A percentile compares a stretch with the other conserved stretches of the same genome.
phyloP scores from a whole-genome alignment of 495 filamentous ascomycete species.

The Hyaloscypha hepaticicola region DNA sequence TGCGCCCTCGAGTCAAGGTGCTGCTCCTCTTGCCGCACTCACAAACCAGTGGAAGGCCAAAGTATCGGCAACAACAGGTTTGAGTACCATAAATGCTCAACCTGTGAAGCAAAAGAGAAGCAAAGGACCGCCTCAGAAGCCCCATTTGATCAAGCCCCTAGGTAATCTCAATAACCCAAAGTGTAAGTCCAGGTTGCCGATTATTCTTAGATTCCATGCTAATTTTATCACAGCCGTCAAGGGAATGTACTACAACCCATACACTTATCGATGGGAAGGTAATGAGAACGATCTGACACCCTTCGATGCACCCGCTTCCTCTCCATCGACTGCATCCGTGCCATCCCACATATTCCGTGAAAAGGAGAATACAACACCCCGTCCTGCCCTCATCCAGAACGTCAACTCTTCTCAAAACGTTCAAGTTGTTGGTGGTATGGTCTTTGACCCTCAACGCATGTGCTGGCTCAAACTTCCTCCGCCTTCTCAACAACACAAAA shows the following conservation, averaged over 20 bases:
- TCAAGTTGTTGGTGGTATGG: constrained; percentile 91
- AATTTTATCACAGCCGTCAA: constrained; percentile 61
- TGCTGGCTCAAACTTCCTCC: constrained; percentile 76
- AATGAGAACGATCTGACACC: constrained; percentile 80
- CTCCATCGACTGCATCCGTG: constrained; percentile 46
- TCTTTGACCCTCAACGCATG: constrained; percentile 96
- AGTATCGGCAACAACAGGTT: constrained; percentile 54
- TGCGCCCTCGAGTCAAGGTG: constrained; percentile 41
- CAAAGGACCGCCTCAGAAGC: constrained; percentile 59
- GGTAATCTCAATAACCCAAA: constrained; percentile 62
- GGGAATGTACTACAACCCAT: constrained; percentile 93
- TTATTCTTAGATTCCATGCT: not conserved
- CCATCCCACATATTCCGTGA: constrained; percentile 47
- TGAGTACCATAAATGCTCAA: constrained; percentile 33
- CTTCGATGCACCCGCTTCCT: constrained; percentile 60
- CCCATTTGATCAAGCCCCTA: constrained; percentile 70
- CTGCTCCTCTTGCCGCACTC: constrained; percentile 58
- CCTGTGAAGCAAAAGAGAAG: constrained; percentile 56
- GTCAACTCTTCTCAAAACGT: constrained; percentile 72
- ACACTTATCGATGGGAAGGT: constrained; percentile 85
- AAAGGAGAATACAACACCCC: constrained; percentile 60
- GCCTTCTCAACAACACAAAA: constrained; percentile 20
- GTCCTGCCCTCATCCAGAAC: constrained; percentile 92
- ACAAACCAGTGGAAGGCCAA: constrained; percentile 81
- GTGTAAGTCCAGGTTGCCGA: constrained; percentile 54